Conservation (phyloP, 257 asterid genomes). For the Coffea eugenioides region DNA sequence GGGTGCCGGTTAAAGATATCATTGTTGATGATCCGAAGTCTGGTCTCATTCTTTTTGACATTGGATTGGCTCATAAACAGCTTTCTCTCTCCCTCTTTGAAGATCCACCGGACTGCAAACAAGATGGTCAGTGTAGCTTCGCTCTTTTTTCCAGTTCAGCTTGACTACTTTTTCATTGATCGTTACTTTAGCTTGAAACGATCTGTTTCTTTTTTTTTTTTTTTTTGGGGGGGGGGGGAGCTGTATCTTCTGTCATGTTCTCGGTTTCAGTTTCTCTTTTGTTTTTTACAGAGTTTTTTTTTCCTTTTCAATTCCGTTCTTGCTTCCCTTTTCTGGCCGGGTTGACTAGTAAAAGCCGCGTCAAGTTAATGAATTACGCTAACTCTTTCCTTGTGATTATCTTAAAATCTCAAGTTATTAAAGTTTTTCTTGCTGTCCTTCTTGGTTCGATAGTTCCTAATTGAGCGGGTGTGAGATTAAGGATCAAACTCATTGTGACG, state of each 20-base stretch:
- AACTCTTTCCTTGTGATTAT: not conserved
- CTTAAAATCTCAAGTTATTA: not conserved
- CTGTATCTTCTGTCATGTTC: not conserved
- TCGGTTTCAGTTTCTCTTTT: not conserved
- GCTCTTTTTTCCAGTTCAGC: not conserved
- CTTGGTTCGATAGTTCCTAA: too few species aligned
- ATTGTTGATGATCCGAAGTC: constrained; percentile 70
- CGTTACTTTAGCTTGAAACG: not conserved
- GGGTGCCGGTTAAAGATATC: constrained; percentile 90
- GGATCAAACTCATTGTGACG: not conserved
- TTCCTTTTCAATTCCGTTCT: too few species aligned
- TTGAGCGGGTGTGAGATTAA: not conserved
- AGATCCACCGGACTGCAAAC: constrained; percentile 78
- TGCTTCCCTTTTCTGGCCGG: too few species aligned
- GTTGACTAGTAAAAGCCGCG: not conserved
- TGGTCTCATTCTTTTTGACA: constrained; percentile 77
- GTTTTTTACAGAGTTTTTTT: too few species aligned
- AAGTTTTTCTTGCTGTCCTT: not conserved
- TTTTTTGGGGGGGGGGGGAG: too few species aligned
- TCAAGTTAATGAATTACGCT: not conserved
- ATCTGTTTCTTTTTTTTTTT: not conserved
- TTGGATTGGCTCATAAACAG: constrained; percentile 85
- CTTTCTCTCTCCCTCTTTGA: constrained; percentile 84
- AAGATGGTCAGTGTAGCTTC: constrained; percentile 31
- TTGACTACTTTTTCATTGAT: not conserved